Evolutionary conservation across 169 alveolate genomes (phyloP), one percentile per base, ranked within the genome.

Genomic region (Plasmodium knowlesi): DNA sequence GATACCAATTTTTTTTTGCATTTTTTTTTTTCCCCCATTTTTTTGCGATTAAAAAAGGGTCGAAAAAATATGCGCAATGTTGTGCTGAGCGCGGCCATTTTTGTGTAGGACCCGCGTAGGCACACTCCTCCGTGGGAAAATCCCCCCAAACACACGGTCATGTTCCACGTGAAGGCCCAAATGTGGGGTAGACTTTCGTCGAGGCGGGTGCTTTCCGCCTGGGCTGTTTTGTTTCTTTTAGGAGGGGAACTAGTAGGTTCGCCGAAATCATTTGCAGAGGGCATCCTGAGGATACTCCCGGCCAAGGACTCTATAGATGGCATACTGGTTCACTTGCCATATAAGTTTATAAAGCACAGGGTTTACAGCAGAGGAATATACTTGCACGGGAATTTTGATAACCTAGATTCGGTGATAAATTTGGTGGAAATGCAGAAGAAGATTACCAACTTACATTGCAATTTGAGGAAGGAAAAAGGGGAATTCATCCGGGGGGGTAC

Each of bases 301-400:
- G 43, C 50, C 14, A 61, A 79, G 34, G 25, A 88, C 16, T n/a
- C 32, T 28, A 79, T 88, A 34, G 94, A 88, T 32, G 94, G 94
- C 8, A 88, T 88, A 57, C 46, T 61, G 8, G 50, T 88, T 0
- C 83, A 88, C 39, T 37, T 88, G 34, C 22, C 80, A 32, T 25
- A 88, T 53, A 76, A 19, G 73, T 79, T 88, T 88, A 79, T 88
- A 79, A 76, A 88, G 46, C 50, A 88, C n/a, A 88, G 50, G 72
- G 94, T 88, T 1, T 74, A 88, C 16, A 85, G 90, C 30, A 14
- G 28, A 19, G 94, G 94, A 30, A 88, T 88, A n/a, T 43, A 79
- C n/a, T 30, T 88, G 34, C 30, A 88, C 67, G 39, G 73, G 8
- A 34, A 88, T 57, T 88, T 88, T 80, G 94, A 88, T 61, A 30